Evolutionary conservation across 2,329 filamentous ascomycete species (phyloP).

Genomic region (Scytalidium lignicola): DNA sequence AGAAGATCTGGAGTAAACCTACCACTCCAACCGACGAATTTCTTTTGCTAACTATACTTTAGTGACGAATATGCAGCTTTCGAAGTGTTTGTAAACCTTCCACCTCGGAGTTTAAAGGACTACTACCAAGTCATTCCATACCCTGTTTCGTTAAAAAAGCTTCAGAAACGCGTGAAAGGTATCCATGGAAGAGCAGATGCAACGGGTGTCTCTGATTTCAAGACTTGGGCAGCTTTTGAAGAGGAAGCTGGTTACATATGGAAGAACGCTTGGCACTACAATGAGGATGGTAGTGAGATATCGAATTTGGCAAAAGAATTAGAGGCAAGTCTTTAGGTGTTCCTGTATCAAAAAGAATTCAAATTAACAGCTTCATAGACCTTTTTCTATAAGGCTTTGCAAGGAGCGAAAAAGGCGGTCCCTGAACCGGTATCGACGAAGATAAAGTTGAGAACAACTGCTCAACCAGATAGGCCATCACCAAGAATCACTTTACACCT

Average conservation of each 20-base stretch:
- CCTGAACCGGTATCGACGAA: constrained; percentile 69
- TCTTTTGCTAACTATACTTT: constrained; percentile 5
- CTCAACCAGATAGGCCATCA: constrained; percentile 31
- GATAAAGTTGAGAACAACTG: constrained; percentile 71
- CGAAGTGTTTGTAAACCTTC: constrained; percentile 72
- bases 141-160: constrained; percentile 70
- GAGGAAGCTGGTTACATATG: constrained; percentile 77
- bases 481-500: constrained; percentile 71
- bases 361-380: constrained; percentile 41
- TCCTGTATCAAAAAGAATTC: neutral
- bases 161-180: constrained; percentile 74
- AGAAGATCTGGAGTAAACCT: constrained; percentile 57
- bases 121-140: constrained; percentile 83
- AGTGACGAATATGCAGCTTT: constrained; percentile 67
- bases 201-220: constrained; percentile 61
- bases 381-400: constrained; percentile 63
- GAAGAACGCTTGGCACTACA: constrained; percentile 84
- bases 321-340: constrained; percentile 51
- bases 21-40: neutral
- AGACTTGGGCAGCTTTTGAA: constrained; percentile 77
- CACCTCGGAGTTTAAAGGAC: constrained; percentile 68
- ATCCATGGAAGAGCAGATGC: constrained; percentile 62
- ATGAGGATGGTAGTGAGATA: constrained; percentile 86
- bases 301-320: constrained; percentile 72
- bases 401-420: constrained; percentile 67